Base-by-base conservation (phyloP, 306 rosid species). In the Aeschynomene evenia region DNA sequence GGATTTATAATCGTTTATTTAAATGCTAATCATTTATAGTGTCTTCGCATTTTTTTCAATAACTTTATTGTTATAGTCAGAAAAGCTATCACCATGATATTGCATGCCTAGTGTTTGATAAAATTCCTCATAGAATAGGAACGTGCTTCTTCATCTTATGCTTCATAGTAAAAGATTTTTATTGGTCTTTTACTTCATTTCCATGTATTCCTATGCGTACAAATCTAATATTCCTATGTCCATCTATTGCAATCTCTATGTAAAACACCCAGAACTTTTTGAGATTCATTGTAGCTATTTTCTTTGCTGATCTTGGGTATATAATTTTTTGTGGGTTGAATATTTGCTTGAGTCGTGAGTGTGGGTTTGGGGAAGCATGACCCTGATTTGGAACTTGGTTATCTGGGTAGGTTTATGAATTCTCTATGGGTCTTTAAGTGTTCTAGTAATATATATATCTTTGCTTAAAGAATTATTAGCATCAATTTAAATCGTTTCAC, bases 41-140 rank as follows among this genome's bases (percentile, higher is more conserved):
- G 1, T 33, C 13, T 36, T 26, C 21, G 4, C 48, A 16, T 22
- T 39, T 62, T n/a, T 28, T 40, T 21, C n/a, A n/a, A 14, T 1
- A 4, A 15, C 40, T 16, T 10, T 2, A n/a, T n/a, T n/a, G n/a
- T n/a, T n/a, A 21, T 15, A 45, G 21, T 45, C 45, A 28, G 14
- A 18, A 22, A 11, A 20, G 1, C 36, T 36, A 6, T 40, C 5
- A 45, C 21, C 20, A 45, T n/a, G 51, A 16, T 36, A 15, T 1
- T 65, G 71, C 71, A 24, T 29, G 33, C 45, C 1, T 15, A 10
- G 8, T 65, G 57, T 45, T 65, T 65, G 71, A 46, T 19, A 13
- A 5, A 16, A 66, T 66, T 48, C 45, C 58, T 21, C 71, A 28
- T 15, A 28, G 48, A 18, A 66, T 9, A 16, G 20, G 20, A 29